Conservation (phyloP, 768 basidiomycete species). For the Exidia glandulosa region DNA sequence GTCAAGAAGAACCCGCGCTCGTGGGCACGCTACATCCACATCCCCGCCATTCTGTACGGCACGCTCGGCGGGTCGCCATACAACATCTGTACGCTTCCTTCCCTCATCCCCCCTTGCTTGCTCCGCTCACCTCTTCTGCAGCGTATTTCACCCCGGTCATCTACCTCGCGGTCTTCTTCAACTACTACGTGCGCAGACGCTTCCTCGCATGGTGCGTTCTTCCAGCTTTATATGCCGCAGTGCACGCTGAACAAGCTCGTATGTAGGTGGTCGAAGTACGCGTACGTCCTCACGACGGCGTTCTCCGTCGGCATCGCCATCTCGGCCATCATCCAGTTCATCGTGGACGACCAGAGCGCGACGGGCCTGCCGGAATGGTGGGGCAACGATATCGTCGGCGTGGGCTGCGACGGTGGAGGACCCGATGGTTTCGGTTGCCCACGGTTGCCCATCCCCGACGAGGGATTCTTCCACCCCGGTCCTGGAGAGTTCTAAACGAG, state of each 20-base stretch:
- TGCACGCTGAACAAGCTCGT: too few species aligned
- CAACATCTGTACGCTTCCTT: not conserved
- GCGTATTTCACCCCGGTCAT: constrained; percentile 1
- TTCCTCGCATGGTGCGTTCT: constrained; percentile 7
- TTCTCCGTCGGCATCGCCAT: constrained; percentile 19
- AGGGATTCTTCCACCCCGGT: not conserved
- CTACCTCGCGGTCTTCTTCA: constrained; percentile 4
- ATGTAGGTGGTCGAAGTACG: constrained; percentile 7
- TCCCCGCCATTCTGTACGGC: constrained; percentile 1
- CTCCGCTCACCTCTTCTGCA: not conserved
- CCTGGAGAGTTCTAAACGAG: not conserved
- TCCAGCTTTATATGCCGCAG: too few species aligned
- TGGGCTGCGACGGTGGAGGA: not conserved
- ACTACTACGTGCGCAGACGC: constrained; percentile 2
- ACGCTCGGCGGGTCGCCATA: constrained; percentile 4
- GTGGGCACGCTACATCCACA: not conserved
- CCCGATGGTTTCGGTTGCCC: not conserved
- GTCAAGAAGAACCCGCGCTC: not conserved
- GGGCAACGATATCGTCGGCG: not conserved
- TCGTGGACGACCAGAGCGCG: constrained; percentile 10
- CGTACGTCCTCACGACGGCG: constrained; percentile 18
- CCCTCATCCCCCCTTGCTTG: not conserved
- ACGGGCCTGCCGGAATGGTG: constrained; percentile 1
- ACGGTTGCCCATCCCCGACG: not conserved
- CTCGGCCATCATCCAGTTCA: constrained; percentile 21